Conservation (phyloP, 75 land plant genomes). For the Cunninghamia lanceolata region DNA sequence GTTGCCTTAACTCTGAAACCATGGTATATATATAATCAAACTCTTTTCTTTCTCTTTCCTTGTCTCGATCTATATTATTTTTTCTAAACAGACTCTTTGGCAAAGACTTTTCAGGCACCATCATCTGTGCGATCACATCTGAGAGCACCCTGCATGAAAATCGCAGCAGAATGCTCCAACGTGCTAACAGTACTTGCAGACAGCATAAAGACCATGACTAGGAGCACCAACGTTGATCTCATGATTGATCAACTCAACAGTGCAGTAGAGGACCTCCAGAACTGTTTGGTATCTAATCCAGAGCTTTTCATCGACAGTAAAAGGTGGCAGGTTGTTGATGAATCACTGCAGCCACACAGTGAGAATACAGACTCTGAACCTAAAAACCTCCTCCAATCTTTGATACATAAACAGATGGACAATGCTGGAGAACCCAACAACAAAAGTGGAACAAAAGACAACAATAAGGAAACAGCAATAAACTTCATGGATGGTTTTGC, state of each 20-base stretch:
- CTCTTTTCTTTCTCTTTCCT: neutral
- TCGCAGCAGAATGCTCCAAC: slow-evolving; percentile 31
- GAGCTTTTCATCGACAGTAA: slow-evolving; percentile 9
- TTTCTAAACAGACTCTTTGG: neutral
- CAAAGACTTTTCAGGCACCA: slow-evolving; percentile 29
- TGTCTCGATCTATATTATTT: too few relatives aligned
- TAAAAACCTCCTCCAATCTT: neutral
- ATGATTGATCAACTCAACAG: slow-evolving; percentile 29
- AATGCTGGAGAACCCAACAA: neutral
- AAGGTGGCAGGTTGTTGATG: slow-evolving; percentile 1
- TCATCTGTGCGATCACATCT: slow-evolving; percentile 36
- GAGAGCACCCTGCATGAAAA: slow-evolving; percentile 26
- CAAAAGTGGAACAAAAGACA: neutral
- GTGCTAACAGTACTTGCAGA: slow-evolving; percentile 36
- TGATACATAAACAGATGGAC: neutral
- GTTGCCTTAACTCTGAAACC: slow-evolving; percentile 58
- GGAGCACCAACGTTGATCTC: slow-evolving; percentile 20
- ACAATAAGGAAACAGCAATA: too few relatives aligned
- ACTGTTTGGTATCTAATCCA: slow-evolving; percentile 24
- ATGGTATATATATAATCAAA: slow-evolving; percentile 42
- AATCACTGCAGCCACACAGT: neutral
- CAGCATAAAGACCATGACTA: slow-evolving; percentile 34
- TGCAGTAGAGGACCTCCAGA: slow-evolving; percentile 44
- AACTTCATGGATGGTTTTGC: slow-evolving; percentile 36
- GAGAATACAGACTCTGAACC: neutral